Base-by-base conservation (phyloP, 768 basidiomycete genomes). In the Suillus subaureus region DNA sequence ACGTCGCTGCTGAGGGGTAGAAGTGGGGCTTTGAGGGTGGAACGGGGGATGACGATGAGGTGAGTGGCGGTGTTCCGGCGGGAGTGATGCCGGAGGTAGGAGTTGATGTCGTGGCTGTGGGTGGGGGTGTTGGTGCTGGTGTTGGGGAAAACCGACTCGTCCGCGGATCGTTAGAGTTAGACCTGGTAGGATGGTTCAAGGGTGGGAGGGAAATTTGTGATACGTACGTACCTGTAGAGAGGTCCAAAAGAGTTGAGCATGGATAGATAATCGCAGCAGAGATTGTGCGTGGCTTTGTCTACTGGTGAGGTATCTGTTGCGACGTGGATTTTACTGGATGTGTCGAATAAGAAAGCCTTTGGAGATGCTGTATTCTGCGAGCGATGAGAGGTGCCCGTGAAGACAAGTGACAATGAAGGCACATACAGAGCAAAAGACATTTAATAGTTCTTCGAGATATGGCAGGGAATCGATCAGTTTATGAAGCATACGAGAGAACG, bases 321-420 rank as follows among this genome's bases (percentile, higher is more conserved):
- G n/a, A 98, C 84, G 72, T 96, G 96, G 31, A 97, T 80, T 58
- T 93, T 84, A 28, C 94, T 94, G 7, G 83, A 83, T 21, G 87
- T 89, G 73, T 99, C 97, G 70, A 97, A 98, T 16, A 99, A 79
- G 74, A 96, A 99, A 0, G 95, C 93, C 75, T 99, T 99, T 47
- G 93, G 89, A 37, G 96, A 91, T 71, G 93, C 92, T 3, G 93
- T 96, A 67, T 94, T 94, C 94, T 97, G 69, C 21, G 57, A 21
- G 4, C 43, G 15, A 47, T 61, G 28, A 68, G 49, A 52, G 45
- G 47, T 33, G 63, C 26, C 37, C 42, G 55, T 15, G 31, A 9
- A 33, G 21, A 6, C 0, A 40, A 21, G 6, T 9, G 9, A 42
- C 13, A 18, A 18, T 57, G n/a, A 15, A 13, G 28, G 52, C 28